Evolutionary conservation across 1,139 yeast genomes (phyloP), one percentile per base, ranked within the genome.

Genomic region (Geotrichum restrictum): DNA sequence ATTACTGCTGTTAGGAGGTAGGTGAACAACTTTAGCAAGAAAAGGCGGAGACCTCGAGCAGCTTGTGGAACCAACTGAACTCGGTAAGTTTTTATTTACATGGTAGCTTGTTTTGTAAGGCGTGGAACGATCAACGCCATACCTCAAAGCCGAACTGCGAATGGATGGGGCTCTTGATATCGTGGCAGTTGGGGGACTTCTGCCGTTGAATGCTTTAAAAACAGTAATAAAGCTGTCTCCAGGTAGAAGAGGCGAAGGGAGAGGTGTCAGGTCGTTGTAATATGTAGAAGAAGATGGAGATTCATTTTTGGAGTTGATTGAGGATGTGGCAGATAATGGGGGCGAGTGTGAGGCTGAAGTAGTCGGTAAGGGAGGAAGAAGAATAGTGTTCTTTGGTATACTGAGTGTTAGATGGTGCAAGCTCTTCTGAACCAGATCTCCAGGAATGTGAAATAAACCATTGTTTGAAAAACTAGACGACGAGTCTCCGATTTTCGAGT

Each of bases 201-300:
- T 51, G 39, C 63, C 64, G 34, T 59, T 59, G 47, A 58, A 62
- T 14, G 62, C 55, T 34, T 56, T 54, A 52, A 62, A 61, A 3
- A 62, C 54, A 2, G 55, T 61, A 31, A 52, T 49, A 14, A 49
- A 52, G 29, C 52, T 51, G 50, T 53, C 57, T 5, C 51, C 37
- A 39, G 58, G 58, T 2, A 64, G 58, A n/a, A 64, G 51, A 1
- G 70, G 70, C 13, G 69, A 66, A 1, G 70, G 69, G n/a, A 67
- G 58, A 1, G 68, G 64, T 1, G 64, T 57, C 18, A 67, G 56
- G 36, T 64, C 69, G 45, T 50, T 43, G 45, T 48, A 56, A 16
- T 40, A 18, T 13, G 57, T 13, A 3, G 52, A 16, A 5, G 42
- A 41, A 14, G 45, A 33, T 13, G 48, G 36, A 11, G 45, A 44